These are phyloP conservation scores for Cystofilobasidium bisporidii DNA, from an alignment of 768 basidiomycete species.

Conservation along the genomic window DNA sequence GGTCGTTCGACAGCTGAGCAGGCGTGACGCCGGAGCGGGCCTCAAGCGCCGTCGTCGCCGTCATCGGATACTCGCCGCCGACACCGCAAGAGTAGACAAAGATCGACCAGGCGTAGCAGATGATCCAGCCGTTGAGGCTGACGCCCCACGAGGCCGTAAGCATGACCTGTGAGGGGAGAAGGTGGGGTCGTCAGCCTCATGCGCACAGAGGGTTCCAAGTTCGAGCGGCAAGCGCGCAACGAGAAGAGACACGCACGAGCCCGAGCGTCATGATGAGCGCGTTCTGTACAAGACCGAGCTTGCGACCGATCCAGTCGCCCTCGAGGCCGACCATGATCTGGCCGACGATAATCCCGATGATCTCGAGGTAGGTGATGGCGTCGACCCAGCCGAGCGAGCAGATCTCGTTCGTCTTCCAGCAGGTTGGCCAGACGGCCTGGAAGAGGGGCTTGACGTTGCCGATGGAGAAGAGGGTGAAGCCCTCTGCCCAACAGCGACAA, in stretches of 20 bases:
- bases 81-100: constrained; percentile 43
- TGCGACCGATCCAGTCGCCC: constrained; percentile 43
- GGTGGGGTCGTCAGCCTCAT: background rate
- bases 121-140: constrained; percentile 42
- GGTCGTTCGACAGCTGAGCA: constrained; percentile 37
- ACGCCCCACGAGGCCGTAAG: constrained; percentile 43
- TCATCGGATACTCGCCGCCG: constrained; percentile 42
- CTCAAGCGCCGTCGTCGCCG: constrained; percentile 42
- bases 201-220: too few relatives aligned
- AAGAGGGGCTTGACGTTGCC: constrained; percentile 42
- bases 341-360: constrained; percentile 43
- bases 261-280: constrained; percentile 40
- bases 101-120: constrained; percentile 39
- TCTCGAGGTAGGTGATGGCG: constrained; percentile 40
- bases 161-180: constrained; percentile 39
- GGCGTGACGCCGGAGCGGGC: constrained; percentile 32
- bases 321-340: constrained; percentile 41
- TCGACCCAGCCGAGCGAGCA: constrained; percentile 40
- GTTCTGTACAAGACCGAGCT: constrained; percentile 42
- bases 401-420: constrained; percentile 37
- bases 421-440: constrained; percentile 39
- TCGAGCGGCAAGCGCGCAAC: too few relatives aligned
- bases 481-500: constrained; percentile 32
- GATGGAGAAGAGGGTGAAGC: constrained; percentile 43
- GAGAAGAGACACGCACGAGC: constrained; percentile 12